Percentiles rank a stretch among this genome's conserved stretches.
These are phyloP conservation scores for Cocos nucifera DNA, from an alignment of 176 grass and related monocot species.

Conservation along the genomic window DNA sequence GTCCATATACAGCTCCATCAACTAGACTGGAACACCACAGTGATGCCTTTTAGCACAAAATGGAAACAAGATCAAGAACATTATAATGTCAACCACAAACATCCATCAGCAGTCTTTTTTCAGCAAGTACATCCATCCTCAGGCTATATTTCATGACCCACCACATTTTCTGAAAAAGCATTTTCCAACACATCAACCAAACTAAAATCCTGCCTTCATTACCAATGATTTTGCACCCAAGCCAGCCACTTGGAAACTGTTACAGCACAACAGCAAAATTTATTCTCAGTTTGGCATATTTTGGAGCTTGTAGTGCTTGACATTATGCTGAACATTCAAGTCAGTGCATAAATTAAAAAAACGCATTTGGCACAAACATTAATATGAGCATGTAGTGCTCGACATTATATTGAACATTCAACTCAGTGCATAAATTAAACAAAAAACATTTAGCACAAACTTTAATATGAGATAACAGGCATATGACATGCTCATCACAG, in stretches of 20 bases:
- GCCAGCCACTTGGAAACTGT: conserved; percentile 38
- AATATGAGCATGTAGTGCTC: conserved; percentile 48
- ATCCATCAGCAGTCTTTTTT: too few relatives aligned
- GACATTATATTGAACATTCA: conserved; percentile 66
- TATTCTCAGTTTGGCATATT: conserved; percentile 49
- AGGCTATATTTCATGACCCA: too few relatives aligned
- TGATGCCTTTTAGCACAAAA: too few relatives aligned
- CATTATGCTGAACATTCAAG: conserved; percentile 70
- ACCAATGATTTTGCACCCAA: conserved; percentile 28
- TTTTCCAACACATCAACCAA: conserved; percentile 4
- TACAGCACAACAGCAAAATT: conserved; percentile 45
- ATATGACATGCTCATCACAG: too few relatives aligned
- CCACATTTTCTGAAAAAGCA: conserved; percentile 2
- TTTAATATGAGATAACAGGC: neutral
- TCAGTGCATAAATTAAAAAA: conserved; percentile 31
- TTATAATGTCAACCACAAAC: too few relatives aligned
- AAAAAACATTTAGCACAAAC: conserved; percentile 13
- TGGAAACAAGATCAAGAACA: too few relatives aligned
- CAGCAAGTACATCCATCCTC: too few relatives aligned
- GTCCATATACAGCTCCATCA: too few relatives aligned
- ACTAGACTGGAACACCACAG: too few relatives aligned
- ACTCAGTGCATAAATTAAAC: conserved; percentile 31
- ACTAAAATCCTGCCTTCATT: conserved; percentile 32
- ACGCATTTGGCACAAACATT: conserved; percentile 6
- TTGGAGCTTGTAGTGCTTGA: conserved; percentile 51